Evolutionary conservation across 2,329 filamentous ascomycete species (phyloP), one percentile per base, ranked within the genome.

Genomic region (Epichloe baconii): DNA sequence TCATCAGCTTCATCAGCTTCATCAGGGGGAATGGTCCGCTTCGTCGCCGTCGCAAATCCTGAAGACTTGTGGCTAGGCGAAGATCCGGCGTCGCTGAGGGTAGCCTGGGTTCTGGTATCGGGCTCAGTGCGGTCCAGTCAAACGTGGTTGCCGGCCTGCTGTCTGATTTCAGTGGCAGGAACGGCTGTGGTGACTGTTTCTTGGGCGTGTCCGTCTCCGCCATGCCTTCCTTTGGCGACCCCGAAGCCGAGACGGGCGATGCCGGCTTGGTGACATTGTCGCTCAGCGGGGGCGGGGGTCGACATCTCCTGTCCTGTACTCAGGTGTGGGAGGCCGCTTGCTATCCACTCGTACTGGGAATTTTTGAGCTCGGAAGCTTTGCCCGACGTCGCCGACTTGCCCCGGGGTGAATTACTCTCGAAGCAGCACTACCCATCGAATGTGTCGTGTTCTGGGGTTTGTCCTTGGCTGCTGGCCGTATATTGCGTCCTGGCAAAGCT

Each of bases 311-410:
- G 67, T 66, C 40, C 68, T 68, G 52, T 76, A 75, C 44, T 77
- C 74, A 15, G 74, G 73, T 2, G 73, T 76, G 1, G 74, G 74
- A 10, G 72, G 70, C 2, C 72, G 67, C 40, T 66, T 64, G 43
- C 57, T 53, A 23, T 58, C 58, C 47, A 36, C 37, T 14, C 49
- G 52, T 15, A 14, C 14, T 10, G 52, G 46, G 41, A 52, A 44
- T 19, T 41, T 21, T 37, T 54, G 35, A 15, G 40, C 10, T 53
- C 45, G 26, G 49, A 43, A 40, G 15, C 23, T 35, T 36, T 44
- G 21, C 45, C 46, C 42, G 34, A 31, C 26, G 53, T 31, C 56
- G 51, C 31, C 57, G 54, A 12, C 57, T 53, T 47, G 40, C 62
- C 56, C 63, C 65, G 47, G 64, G 53, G 23, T 59, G 55, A 49